Evolutionary conservation across 495 filamentous ascomycete species (phyloP).

Genomic region (Trichoderma virens): DNA sequence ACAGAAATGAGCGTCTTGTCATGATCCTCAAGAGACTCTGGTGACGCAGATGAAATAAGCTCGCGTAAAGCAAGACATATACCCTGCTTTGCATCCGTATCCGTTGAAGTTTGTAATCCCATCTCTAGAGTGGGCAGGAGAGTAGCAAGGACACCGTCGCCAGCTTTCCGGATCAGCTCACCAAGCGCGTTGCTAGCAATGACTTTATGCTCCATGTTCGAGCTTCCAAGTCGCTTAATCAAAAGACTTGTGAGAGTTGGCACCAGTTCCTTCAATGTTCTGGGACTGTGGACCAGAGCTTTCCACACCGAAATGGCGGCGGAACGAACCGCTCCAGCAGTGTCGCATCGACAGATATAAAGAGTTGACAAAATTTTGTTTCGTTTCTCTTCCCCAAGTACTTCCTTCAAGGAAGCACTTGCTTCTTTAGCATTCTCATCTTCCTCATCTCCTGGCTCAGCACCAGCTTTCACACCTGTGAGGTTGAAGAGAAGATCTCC

Average conservation of each 20-base stretch:
- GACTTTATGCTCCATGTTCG: slow-evolving; percentile 96
- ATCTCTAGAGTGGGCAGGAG: slow-evolving; percentile 89
- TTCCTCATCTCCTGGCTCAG: slow-evolving; percentile 59
- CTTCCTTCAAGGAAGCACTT: slow-evolving; percentile 81
- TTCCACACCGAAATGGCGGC: slow-evolving; percentile 96
- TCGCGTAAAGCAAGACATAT: slow-evolving; percentile 95
- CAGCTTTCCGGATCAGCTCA: slow-evolving; percentile 92
- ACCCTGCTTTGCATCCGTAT: slow-evolving; percentile 92
- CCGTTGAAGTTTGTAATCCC: slow-evolving; percentile 77
- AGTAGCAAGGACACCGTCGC: slow-evolving; percentile 82
- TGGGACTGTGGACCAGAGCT: slow-evolving; percentile 84
- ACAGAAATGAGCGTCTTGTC: slow-evolving; percentile 93
- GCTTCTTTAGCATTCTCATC: slow-evolving; percentile 76
- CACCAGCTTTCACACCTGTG: slow-evolving; percentile 82
- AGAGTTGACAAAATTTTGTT: slow-evolving; percentile 92
- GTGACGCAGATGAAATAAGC: slow-evolving; percentile 83
- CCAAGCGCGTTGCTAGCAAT: slow-evolving; percentile 96
- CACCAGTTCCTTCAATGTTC: slow-evolving; percentile 87
- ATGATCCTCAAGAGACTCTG: slow-evolving; percentile 84
- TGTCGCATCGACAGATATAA: slow-evolving; percentile 97
- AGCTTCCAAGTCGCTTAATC: slow-evolving; percentile 86
- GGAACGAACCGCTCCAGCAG: slow-evolving; percentile 80
- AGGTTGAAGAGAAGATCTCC: slow-evolving; percentile 96
- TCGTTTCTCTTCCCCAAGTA: slow-evolving; percentile 88
- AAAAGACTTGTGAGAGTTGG: slow-evolving; percentile 90